Base-by-base conservation (phyloP, 2,329 filamentous ascomycete genomes). In the Trichoderma harzianum region DNA sequence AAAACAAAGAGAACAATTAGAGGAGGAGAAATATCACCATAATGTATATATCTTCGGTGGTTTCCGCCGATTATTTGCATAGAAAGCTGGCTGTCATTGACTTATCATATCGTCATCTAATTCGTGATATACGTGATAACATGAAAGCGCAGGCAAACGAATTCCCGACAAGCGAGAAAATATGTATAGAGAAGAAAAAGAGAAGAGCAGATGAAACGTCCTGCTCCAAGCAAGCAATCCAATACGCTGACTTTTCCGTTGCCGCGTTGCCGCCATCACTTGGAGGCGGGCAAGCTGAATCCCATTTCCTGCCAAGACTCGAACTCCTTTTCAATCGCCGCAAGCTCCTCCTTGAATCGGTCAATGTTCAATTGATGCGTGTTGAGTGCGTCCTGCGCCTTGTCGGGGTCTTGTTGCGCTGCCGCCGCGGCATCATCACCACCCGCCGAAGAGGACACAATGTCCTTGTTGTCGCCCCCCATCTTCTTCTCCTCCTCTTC, bases 271-370 rank as follows among this genome's bases (percentile, higher is more conserved):
- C 28, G 14, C 28, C 26, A 28, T 47, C 55, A 61, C 47, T 69
- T 69, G 24, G 57, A 62, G 7, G 66, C 66, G 26, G 66, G 66
- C 66, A 69, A 24, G 66, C 66, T 69, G 24, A 69, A 69, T 36
- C 66, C 66, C 66, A 69, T 69, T 28, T 69, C 66, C 57, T 61
- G 55, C 66, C 66, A 69, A 2, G 66, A 69, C 66, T 69, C 66
- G 21, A 69, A 69, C 21, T 69, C 66, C 57, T 69, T 69, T 53
- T 69, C 66, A 53, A 69, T 69, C 28, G 66, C 66, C 28, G 57
- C 36, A 26, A 69, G 66, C 39, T 69, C 66, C 39, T 62, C 66
- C 57, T 69, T 69, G 53, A 51, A 69, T 16, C 57, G 57, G 39
- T 69, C 66, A 69, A 69, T 69, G 39, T 69, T 69, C 28, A 61